These are phyloP conservation scores for Thinopyrum elongatum DNA, from an alignment of 176 grass and related monocot species.

Conservation along the genomic window DNA sequence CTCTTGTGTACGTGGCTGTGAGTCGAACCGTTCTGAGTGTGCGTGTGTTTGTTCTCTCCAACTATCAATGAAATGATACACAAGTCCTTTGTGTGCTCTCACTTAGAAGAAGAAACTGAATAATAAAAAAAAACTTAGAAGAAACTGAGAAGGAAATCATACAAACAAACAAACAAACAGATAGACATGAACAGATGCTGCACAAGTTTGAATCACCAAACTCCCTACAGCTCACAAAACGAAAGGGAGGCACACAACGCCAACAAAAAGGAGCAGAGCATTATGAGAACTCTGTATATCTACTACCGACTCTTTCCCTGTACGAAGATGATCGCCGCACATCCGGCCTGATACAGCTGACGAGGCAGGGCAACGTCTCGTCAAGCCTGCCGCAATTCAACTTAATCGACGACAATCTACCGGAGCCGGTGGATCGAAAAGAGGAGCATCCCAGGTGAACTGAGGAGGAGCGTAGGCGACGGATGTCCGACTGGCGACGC, in stretches of 20 bases:
- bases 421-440: constrained; percentile 50
- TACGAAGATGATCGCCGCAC: constrained; percentile 52
- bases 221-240: constrained; percentile 26
- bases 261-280: constrained; percentile 21
- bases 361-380: constrained; percentile 51
- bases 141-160: not conserved
- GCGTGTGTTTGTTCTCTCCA: too few relatives aligned
- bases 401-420: constrained; percentile 50
- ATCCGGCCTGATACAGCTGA: constrained; percentile 56
- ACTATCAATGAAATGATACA: too few relatives aligned
- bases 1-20: too few relatives aligned
- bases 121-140: too few relatives aligned
- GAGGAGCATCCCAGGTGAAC: constrained; percentile 68
- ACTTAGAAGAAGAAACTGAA: too few relatives aligned
- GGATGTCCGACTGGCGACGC: not conserved
- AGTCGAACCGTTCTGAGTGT: too few relatives aligned
- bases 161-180: not conserved
- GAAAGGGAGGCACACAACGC: constrained; percentile 25
- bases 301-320: constrained; percentile 45
- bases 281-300: constrained; percentile 54
- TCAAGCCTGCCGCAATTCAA: constrained; percentile 55
- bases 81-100: too few relatives aligned
- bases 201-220: constrained; percentile 37
- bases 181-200: constrained; percentile 31
- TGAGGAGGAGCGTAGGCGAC: constrained; percentile 31